Base-by-base conservation (phyloP, 768 basidiomycete species). In the Xanthoconium purpureum region DNA sequence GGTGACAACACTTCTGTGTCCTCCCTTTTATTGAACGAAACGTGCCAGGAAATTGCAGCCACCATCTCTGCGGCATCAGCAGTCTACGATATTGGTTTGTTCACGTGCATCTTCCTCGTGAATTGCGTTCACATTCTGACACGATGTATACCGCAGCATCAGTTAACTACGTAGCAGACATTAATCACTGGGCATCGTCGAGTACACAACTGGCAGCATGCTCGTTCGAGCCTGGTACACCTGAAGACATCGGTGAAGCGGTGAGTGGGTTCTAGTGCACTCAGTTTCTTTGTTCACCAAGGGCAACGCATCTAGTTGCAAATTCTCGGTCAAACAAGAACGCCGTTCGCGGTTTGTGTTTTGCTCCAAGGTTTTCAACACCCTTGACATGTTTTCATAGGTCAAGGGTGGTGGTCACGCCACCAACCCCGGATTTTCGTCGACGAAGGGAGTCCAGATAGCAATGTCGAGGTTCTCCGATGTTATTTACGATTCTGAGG, bases 351-450 rank as follows among this genome's bases (percentile, higher is more conserved):
- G 7, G 61, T 63, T 12, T 24, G 66, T 56, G n/a, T 44, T 4
- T 35, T 40, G 8, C 69, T 9, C 10, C 20, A 9, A 15, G 29
- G 20, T 8, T 20, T 28, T 5, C 29, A 12, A 17, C 6, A n/a
- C 30, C 8, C 6, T 9, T 33, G 15, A 9, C 13, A 6, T 9
- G 3, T 12, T 0, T n/a, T 7, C n/a, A 32, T 24, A 84, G 84
- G 76, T 86, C 24, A 85, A 84, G 66, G 78, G 82, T 18, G 83
- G 84, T n/a, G 84, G 85, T 0, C 85, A 87, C 60, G 51, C 78
- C 0, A 55, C 73, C 0, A 85, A 85, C 57, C 79, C 74, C 0
- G 78, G 78, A 0, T 83, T 84, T 59, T 83, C 83, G 0, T 86
- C 84, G 0, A 85, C 84, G 0, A 39, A 63, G 0, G 84, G 83